Evolutionary conservation across 1,139 yeast species (phyloP).

Genomic region (Zygoascus sp.): DNA sequence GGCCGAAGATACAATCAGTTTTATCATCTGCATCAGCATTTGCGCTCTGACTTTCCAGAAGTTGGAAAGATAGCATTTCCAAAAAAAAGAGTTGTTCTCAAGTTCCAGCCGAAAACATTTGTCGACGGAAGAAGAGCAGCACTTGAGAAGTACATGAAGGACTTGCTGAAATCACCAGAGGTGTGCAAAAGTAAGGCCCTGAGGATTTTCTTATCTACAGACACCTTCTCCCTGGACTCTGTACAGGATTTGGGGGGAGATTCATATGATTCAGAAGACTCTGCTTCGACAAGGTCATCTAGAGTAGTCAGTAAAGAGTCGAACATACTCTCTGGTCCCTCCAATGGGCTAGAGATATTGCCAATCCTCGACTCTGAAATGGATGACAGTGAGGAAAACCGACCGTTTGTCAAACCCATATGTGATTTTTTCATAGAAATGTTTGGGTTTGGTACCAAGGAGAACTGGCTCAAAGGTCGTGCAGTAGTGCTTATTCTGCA

Average conservation of each 20-base stretch:
- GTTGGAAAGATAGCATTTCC: slow-evolving; percentile 57
- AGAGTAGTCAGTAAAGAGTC: not conserved
- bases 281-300: not conserved
- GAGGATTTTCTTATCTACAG: slow-evolving; percentile 72
- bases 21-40: slow-evolving; percentile 61
- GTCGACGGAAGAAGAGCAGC: slow-evolving; percentile 61
- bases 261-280: slow-evolving; percentile 8
- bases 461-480: slow-evolving; percentile 75
- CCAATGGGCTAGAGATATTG: slow-evolving; percentile 6
- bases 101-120: slow-evolving; percentile 56
- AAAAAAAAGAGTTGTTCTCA: slow-evolving; percentile 59
- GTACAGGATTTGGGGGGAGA: slow-evolving; percentile 8
- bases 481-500: slow-evolving; percentile 79
- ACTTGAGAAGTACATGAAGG: slow-evolving; percentile 58
- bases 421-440: slow-evolving; percentile 69
- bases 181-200: slow-evolving; percentile 73
- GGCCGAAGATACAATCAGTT: slow-evolving; percentile 87
- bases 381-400: slow-evolving; percentile 32
- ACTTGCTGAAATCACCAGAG: slow-evolving; percentile 54
- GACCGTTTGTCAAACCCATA: slow-evolving; percentile 71
- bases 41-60: slow-evolving; percentile 50
- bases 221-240: slow-evolving; percentile 44
- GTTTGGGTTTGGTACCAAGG: slow-evolving; percentile 63
- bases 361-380: slow-evolving; percentile 8
- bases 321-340: not conserved